Evolutionary conservation across 352 stramenopile species (phyloP).

Genomic region (Phytophthora niederhauseri): DNA sequence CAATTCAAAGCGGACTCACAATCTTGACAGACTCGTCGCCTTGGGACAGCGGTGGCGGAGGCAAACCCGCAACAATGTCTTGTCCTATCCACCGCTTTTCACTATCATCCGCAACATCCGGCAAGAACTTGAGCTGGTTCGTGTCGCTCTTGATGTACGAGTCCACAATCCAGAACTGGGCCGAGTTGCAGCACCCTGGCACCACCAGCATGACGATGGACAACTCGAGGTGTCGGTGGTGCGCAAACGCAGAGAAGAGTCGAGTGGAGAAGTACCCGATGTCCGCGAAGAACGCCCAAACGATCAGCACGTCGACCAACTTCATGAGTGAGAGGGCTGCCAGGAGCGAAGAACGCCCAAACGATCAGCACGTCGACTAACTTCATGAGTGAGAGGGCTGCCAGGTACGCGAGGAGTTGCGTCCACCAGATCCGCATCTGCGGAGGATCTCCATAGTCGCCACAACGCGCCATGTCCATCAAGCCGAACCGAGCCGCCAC

Average conservation of each 20-base stretch:
- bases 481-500: slow-evolving; percentile 41
- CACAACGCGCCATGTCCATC: slow-evolving; percentile 52
- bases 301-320: slow-evolving; percentile 42
- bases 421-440: slow-evolving; percentile 59
- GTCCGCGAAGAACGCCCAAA: slow-evolving; percentile 49
- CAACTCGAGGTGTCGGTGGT: slow-evolving; percentile 73
- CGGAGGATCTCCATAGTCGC: slow-evolving; percentile 75
- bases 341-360: slow-evolving; percentile 46
- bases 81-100: slow-evolving; percentile 47
- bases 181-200: slow-evolving; percentile 65
- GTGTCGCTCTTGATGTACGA: slow-evolving; percentile 61
- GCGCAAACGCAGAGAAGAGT: slow-evolving; percentile 58
- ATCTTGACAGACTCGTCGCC: slow-evolving; percentile 29
- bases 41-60: slow-evolving; percentile 5
- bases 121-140: slow-evolving; percentile 39
- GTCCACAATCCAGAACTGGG: slow-evolving; percentile 83
- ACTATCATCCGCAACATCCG: slow-evolving; percentile 21
- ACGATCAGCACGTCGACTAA: slow-evolving; percentile 47
- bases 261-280: slow-evolving; percentile 50
- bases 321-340: slow-evolving; percentile 62
- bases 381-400: slow-evolving; percentile 63
- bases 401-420: slow-evolving; percentile 56
- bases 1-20: slow-evolving; percentile 36
- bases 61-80: slow-evolving; percentile 15
- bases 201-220: slow-evolving; percentile 82